Base-by-base conservation (phyloP, 495 filamentous ascomycete species). In the Neurospora sp. region DNA sequence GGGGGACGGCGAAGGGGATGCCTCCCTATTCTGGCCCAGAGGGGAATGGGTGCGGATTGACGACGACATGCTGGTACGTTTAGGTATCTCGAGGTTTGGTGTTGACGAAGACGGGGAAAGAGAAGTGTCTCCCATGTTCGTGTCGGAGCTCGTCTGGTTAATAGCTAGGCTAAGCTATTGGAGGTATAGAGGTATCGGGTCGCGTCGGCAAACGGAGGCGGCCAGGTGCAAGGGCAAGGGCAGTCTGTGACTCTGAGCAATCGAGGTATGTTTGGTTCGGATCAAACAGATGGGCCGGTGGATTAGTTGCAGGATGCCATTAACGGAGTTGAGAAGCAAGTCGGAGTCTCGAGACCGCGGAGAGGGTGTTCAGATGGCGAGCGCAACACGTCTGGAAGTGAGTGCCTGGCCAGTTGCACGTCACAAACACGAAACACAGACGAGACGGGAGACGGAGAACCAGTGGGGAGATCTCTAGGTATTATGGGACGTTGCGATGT, bases 1-100 rank as follows among this genome's bases (percentile, higher is more conserved):
- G 22, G 90, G 85, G 48, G 88, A 87, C 6, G 87, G 81, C 18
- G 88, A 85, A 27, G 83, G 82, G 16, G 82, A 85, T 76, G 85
- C 81, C 72, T 79, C 78, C 38, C 73, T 59, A 27, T 53, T 70
- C 35, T 70, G 71, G 53, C 59, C 69, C 74, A 74, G 75, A 76
- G 79, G 37, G 82, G 82, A 61, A 78, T 82, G 31, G 84, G 87
- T 68, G 80, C 84, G n/a, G 85, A 85, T 69, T 35, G 53, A 65
- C 77, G 88, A 68, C 69, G 74, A 76, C 74, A 80, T 78, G 69
- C 72, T 78, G 65, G 14, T 65, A 18, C 53, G 27, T 18, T 65
- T 65, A 42, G 76, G 38, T 68, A 16, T 27, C 27, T 45, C 40
- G 40, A 38, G 41, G 74, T 77, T 75, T 75, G 53, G 72, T 35